A percentile compares a stretch with the other conserved stretches of the same genome.
These are phyloP conservation scores for Phytopythium aichiense DNA, from an alignment of 352 stramenopile genomes.

Conservation along the genomic window DNA sequence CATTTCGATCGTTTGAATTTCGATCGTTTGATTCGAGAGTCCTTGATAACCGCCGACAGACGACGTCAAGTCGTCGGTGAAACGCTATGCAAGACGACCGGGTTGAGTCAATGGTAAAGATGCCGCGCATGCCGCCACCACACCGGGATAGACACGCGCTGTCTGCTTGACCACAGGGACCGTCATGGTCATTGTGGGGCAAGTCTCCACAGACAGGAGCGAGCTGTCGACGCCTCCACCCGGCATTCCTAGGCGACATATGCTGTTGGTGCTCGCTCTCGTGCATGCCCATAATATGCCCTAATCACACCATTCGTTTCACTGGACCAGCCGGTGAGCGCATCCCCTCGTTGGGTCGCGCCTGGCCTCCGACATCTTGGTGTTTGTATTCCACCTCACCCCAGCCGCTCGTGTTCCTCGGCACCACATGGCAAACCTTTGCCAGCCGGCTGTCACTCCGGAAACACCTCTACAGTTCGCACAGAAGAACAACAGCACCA, in stretches of 20 bases:
- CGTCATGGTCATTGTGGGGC: no score
- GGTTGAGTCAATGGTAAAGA: constrained; percentile 1
- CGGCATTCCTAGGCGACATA: no score
- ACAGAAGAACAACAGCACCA: background rate
- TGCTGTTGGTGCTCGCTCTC: no score
- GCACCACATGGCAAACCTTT: background rate
- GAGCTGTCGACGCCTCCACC: no score
- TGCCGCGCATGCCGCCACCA: background rate
- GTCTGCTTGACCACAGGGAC: background rate
- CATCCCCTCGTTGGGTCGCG: background rate
- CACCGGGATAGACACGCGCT: constrained; percentile 4
- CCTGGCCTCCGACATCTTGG: background rate
- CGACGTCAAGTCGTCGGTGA: no score
- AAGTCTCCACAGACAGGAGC: no score
- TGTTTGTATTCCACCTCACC: background rate
- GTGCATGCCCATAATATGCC: no score
- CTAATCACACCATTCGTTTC: no score
- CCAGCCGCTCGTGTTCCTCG: background rate
- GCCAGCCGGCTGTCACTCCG: background rate
- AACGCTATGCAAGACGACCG: no score
- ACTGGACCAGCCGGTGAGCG: background rate
- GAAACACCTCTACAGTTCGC: background rate
- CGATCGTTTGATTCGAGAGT: no score
- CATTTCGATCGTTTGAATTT: no score
- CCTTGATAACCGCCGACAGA: no score